Percentiles rank a stretch among this genome's conserved stretches.
Evolutionary conservation across 2,329 filamentous ascomycete species (phyloP).

Genomic region (Colletotrichum eremochloae): DNA sequence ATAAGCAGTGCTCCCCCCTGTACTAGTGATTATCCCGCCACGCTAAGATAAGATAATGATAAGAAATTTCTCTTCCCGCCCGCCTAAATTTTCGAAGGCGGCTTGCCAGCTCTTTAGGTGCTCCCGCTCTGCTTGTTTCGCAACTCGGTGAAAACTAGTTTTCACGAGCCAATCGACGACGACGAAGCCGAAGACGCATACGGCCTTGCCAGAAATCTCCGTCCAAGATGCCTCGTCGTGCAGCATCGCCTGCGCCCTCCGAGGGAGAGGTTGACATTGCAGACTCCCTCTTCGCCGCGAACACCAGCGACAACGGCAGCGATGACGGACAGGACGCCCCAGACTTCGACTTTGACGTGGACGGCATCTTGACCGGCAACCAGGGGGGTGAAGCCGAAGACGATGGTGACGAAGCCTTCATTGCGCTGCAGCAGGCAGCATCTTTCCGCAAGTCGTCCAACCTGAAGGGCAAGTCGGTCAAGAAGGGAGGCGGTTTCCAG

Average conservation of each 20-base stretch:
- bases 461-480: slow-evolving; percentile 85
- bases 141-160: slow-evolving; percentile 7
- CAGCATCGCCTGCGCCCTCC: slow-evolving; percentile 84
- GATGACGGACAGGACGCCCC: slow-evolving; percentile 57
- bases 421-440: slow-evolving; percentile 87
- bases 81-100: slow-evolving; percentile 40
- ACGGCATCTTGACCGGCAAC: slow-evolving; percentile 71
- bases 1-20: not conserved
- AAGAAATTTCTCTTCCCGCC: slow-evolving; percentile 42
- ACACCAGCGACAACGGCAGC: slow-evolving; percentile 55
- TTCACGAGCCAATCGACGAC: slow-evolving; percentile 22
- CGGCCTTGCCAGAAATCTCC: not conserved
- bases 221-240: slow-evolving; percentile 75
- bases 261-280: slow-evolving; percentile 95
- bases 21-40: slow-evolving; percentile 1
- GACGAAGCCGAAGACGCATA: not conserved
- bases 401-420: slow-evolving; percentile 88
- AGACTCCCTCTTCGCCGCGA: slow-evolving; percentile 76
- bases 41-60: slow-evolving; percentile 42
- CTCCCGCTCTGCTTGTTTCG: slow-evolving; percentile 24
- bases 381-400: slow-evolving; percentile 67
- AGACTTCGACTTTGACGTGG: slow-evolving; percentile 66
- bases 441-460: slow-evolving; percentile 89
- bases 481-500: slow-evolving; percentile 97
- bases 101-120: slow-evolving; percentile 25